Base-by-base conservation (phyloP, 345 rosid species). In the Hypericum perforatum region DNA sequence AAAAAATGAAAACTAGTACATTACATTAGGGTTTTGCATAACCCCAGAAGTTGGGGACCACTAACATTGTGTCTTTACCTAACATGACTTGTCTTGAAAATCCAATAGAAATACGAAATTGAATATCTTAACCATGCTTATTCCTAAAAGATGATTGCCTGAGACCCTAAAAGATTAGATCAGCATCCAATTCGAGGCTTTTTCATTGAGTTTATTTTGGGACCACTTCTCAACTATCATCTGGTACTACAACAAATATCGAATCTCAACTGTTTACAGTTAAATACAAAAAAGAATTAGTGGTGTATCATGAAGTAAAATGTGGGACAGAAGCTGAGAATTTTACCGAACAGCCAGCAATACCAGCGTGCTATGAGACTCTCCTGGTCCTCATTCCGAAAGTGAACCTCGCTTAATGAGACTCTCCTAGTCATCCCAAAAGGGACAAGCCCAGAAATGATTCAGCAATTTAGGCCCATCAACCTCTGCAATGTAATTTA, bases 201-300 rank as follows among this genome's bases (percentile, higher is more conserved):
- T 57, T 37, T n/a, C n/a, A 15, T 16, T 15, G 54, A 43, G 49
- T 44, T 43, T 32, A 37, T 10, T 57, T 50, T 52, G 84, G 92
- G 92, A 84, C 92, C 87, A 84, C 92, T 78, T 70, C 60, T 75
- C 85, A 82, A 79, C 85, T 67, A 77, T 72, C 62, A 45, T 47
- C 49, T 73, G n/a, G n/a, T n/a, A n/a, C n/a, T n/a, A n/a, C n/a
- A n/a, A n/a, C n/a, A n/a, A n/a, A n/a, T n/a, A n/a, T n/a, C n/a
- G 65, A 58, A 57, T 52, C 41, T 52, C 39, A 56, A 29, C 16
- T 14, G 56, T 37, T n/a, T n/a, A n/a, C n/a, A n/a, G 29, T 39
- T 63, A 49, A 7, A 52, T 22, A 54, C 58, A 62, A 42, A 45
- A 53, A 43, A 41, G 58, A 40, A 12, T 37, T 39, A n/a, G 40